These are phyloP conservation scores for Flaveria robusta DNA, from an alignment of 129 eudicot species.

Conservation along the genomic window DNA sequence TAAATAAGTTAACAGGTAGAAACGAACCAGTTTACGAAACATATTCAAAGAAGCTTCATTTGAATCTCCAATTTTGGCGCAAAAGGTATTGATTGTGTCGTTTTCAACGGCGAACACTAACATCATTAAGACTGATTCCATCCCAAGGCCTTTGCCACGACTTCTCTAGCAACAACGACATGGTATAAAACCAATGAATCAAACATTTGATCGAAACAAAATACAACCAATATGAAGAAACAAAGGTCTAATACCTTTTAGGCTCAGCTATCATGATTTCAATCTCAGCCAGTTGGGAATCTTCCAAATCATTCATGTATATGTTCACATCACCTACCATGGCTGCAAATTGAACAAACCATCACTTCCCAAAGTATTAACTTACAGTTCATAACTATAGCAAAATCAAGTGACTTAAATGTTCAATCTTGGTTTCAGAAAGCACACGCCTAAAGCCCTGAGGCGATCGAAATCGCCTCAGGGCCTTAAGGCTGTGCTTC, in stretches of 20 bases:
- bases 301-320: constrained; percentile 88
- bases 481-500: no score
- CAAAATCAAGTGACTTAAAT: no score
- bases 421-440: no score
- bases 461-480: no score
- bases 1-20: constrained; percentile 14
- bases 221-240: no score
- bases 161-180: constrained; percentile 49
- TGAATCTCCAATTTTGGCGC: constrained; percentile 83
- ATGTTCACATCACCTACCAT: constrained; percentile 96
- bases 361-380: background rate
- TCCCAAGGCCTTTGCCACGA: constrained; percentile 95
- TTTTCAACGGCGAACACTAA: constrained; percentile 67
- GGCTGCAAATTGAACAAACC: constrained; percentile 46
- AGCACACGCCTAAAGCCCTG: no score
- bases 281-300: constrained; percentile 72
- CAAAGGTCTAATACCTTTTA: constrained; percentile 60
- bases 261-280: constrained; percentile 95
- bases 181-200: constrained; percentile 10
- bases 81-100: constrained; percentile 59
- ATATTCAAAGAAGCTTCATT: constrained; percentile 71
- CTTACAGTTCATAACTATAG: background rate
- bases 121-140: constrained; percentile 80
- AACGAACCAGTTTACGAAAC: constrained; percentile 46
- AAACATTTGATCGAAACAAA: background rate